phyloP scores from a whole-genome alignment of 768 basidiomycete species.

The Boletus subparvulus region DNA sequence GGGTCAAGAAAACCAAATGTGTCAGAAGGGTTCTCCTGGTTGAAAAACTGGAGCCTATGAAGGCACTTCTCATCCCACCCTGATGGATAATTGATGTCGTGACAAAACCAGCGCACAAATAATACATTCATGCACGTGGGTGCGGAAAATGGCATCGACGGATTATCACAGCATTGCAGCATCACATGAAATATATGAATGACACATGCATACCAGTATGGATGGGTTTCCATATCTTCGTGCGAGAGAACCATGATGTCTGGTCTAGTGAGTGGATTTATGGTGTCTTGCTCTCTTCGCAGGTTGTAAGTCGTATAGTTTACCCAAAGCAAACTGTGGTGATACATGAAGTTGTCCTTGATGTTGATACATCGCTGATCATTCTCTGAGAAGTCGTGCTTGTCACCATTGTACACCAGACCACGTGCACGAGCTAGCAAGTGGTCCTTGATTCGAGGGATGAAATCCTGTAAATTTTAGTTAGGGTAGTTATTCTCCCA shows the following conservation, averaged over 20 bases:
- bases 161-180: background rate
- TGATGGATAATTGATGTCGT: slow-evolving; percentile 14
- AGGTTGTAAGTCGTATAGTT: slow-evolving; percentile 33
- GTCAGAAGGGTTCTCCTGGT: background rate
- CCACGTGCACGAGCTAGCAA: background rate
- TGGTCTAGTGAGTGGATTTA: slow-evolving; percentile 36
- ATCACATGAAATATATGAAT: slow-evolving; percentile 18
- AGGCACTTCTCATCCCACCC: slow-evolving; percentile 32
- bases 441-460: too few relatives aligned
- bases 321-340: slow-evolving; percentile 20
- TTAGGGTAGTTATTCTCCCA: too few relatives aligned
- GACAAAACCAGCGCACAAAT: slow-evolving; percentile 28
- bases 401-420: slow-evolving; percentile 27
- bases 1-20: slow-evolving; percentile 20
- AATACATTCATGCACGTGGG: slow-evolving; percentile 23
- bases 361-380: slow-evolving; percentile 23
- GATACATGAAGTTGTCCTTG: slow-evolving; percentile 18
- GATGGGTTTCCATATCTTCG: slow-evolving; percentile 29
- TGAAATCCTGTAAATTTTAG: too few relatives aligned
- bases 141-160: background rate
- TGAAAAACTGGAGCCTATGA: slow-evolving; percentile 34
- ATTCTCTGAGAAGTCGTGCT: slow-evolving; percentile 19
- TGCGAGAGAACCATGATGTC: slow-evolving; percentile 38
- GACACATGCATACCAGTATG: slow-evolving; percentile 37
- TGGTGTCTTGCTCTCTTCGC: slow-evolving; percentile 33